These are phyloP conservation scores for Phytophthora pluvialis DNA, from an alignment of 352 stramenopile species.

Conservation along the genomic window DNA sequence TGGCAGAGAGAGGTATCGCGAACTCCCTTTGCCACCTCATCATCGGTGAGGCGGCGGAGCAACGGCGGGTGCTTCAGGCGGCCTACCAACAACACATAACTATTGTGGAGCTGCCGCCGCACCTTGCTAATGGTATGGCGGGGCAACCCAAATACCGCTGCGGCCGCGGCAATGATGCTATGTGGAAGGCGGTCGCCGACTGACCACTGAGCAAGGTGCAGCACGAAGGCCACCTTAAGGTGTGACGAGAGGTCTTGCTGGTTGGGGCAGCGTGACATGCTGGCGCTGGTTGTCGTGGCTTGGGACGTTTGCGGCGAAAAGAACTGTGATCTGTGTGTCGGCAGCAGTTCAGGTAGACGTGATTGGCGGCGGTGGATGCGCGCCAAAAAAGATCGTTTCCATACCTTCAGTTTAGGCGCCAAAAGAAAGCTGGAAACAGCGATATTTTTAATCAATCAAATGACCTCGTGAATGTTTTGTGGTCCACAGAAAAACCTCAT, in stretches of 20 bases:
- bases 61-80: neutral
- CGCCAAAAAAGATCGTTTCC: no score
- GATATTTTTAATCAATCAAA: no score
- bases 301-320: no score
- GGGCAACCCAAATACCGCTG: neutral
- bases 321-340: no score
- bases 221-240: neutral
- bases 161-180: neutral
- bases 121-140: neutral
- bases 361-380: no score
- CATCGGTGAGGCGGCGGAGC: neutral
- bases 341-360: no score
- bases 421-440: no score
- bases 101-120: no score
- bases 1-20: neutral
- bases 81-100: neutral
- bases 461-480: no score
- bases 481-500: no score
- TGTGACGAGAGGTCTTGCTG: neutral
- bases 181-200: neutral
- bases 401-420: no score
- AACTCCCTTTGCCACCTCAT: neutral
- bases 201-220: neutral
- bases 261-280: neutral
- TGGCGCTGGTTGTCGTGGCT: neutral